Evolutionary conservation across 2,329 filamentous ascomycete genomes (phyloP).

Genomic region (Parastagonospora avenae): DNA sequence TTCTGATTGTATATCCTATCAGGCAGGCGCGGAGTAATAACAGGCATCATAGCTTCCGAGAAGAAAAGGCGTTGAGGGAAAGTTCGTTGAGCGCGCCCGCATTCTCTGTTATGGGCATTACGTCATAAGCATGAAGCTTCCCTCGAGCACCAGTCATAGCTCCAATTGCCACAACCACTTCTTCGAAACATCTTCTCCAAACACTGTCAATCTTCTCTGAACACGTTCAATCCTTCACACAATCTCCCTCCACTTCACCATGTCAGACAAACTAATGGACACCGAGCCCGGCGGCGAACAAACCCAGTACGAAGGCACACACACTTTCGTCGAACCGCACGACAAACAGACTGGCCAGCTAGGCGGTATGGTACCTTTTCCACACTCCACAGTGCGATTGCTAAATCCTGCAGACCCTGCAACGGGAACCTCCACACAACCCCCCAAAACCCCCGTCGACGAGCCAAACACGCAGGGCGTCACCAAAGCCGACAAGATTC

Average conservation of each 20-base stretch:
- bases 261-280: constrained; percentile 63
- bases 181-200: constrained; percentile 2
- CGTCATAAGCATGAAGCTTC: constrained; percentile 19
- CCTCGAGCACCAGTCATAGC: constrained; percentile 14
- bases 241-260: constrained; percentile 26
- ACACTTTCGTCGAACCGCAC: constrained; percentile 56
- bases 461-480: constrained; percentile 50
- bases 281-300: constrained; percentile 65
- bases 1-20: not conserved
- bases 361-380: constrained; percentile 49
- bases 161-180: constrained; percentile 4
- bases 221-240: not conserved
- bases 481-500: constrained; percentile 55
- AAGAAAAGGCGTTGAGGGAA: constrained; percentile 17
- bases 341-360: constrained; percentile 63
- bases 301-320: constrained; percentile 65
- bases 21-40: too few relatives aligned
- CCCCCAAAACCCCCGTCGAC: constrained; percentile 36
- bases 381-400: not conserved
- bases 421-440: constrained; percentile 15
- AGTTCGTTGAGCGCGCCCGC: constrained; percentile 18
- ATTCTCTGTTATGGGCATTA: constrained; percentile 14
- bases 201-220: not conserved
- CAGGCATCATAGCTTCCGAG: not conserved
- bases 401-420: constrained; percentile 11